Conservation (phyloP, 352 stramenopile genomes). For the Phytophthora pini region DNA sequence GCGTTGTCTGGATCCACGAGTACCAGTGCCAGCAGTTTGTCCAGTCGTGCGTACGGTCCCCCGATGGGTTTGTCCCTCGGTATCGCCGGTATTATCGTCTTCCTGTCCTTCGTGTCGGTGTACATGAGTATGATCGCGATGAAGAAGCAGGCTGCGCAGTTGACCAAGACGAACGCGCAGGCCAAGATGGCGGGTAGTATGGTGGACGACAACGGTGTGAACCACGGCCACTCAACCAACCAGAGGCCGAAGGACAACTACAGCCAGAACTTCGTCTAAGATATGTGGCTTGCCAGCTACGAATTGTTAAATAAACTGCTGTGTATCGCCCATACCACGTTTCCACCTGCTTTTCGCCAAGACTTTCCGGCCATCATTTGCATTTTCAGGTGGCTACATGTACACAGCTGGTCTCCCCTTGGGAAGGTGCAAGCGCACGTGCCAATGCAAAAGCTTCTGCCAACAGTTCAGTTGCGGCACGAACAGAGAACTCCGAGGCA, state of each 20-base stretch:
- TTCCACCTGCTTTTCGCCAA: conserved; percentile 26
- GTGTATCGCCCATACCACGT: conserved; percentile 22
- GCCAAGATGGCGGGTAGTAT: conserved; percentile 38
- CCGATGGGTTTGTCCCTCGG: conserved; percentile 54
- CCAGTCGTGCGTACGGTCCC: conserved; percentile 53
- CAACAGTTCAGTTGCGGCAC: conserved; percentile 19
- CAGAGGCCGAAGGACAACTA: conserved; percentile 57
- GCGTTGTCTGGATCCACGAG: conserved; percentile 32
- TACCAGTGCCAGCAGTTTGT: conserved; percentile 30
- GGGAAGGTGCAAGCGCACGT: conserved; percentile 32
- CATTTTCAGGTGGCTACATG: conserved; percentile 18
- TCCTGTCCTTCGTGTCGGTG: conserved; percentile 40
- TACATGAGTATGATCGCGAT: conserved; percentile 37
- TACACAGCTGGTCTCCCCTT: conserved; percentile 19
- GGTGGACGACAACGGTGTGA: conserved; percentile 20
- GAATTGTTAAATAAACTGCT: conserved; percentile 35
- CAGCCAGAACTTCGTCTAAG: conserved; percentile 69
- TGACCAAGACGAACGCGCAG: conserved; percentile 34
- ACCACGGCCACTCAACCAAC: conserved; percentile 16
- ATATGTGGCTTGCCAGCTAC: conserved; percentile 8
- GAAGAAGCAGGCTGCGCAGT: conserved; percentile 33
- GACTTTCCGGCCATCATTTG: conserved; percentile 7
- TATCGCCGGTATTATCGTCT: conserved; percentile 34
- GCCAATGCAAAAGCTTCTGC: conserved; percentile 20
- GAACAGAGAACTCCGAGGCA: background rate